A percentile compares a stretch with the other conserved stretches of the same genome.
Evolutionary conservation across 768 basidiomycete species (phyloP).

Genomic region (Termitomyces sp.): DNA sequence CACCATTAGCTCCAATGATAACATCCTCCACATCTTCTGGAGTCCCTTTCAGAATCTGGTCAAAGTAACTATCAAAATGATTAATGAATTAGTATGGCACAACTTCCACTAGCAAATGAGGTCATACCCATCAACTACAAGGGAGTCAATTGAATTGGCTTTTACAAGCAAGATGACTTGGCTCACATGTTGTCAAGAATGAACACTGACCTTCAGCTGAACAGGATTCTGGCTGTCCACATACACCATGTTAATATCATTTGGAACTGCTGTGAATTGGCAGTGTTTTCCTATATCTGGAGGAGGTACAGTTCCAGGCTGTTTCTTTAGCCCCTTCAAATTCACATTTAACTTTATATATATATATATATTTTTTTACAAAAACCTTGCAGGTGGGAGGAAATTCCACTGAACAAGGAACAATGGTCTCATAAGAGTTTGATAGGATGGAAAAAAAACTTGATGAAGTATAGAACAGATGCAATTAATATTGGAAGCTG

Average conservation of each 20-base stretch:
- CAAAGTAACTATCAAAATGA: constrained; percentile 68
- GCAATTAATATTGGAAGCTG: constrained; percentile 74
- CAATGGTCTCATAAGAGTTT: constrained; percentile 48
- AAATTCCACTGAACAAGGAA: constrained; percentile 82
- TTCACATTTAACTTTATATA: constrained; percentile 63
- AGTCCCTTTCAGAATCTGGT: constrained; percentile 74
- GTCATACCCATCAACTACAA: constrained; percentile 89
- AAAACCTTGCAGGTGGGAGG: constrained; percentile 90
- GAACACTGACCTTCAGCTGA: constrained; percentile 66
- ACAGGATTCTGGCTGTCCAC: constrained; percentile 83
- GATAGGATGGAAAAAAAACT: constrained; percentile 60
- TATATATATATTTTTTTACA: too few relatives aligned
- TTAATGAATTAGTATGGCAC: background rate
- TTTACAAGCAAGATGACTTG: constrained; percentile 90
- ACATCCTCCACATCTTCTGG: constrained; percentile 87
- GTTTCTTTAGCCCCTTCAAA: constrained; percentile 92
- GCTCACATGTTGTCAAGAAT: constrained; percentile 39
- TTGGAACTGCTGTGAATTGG: constrained; percentile 38
- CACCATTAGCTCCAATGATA: constrained; percentile 88
- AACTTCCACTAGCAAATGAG: background rate
- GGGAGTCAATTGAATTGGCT: constrained; percentile 59
- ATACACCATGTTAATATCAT: constrained; percentile 84
- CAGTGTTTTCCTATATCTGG: constrained; percentile 56
- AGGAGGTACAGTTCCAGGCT: constrained; percentile 91
- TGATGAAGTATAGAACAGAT: constrained; percentile 87